phyloP scores from a whole-genome alignment of 2,329 filamentous ascomycete genomes.

The Stachybotrys elegans region DNA sequence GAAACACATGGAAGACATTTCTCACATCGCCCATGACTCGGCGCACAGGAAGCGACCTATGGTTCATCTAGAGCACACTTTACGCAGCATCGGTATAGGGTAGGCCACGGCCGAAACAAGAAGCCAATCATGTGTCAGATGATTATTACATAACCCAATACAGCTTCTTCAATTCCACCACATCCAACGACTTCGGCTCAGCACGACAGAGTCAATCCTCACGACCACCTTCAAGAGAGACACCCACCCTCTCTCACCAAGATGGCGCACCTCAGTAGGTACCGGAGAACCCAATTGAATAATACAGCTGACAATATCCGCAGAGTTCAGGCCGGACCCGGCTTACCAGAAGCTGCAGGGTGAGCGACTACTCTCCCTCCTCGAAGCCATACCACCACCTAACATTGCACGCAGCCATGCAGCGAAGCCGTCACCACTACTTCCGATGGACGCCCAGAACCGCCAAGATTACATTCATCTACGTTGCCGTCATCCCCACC shows the following conservation, averaged over 20 bases:
- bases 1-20: no score
- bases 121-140: not conserved
- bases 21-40: no score
- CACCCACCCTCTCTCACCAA: slow-evolving; percentile 19
- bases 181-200: not conserved
- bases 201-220: slow-evolving; percentile 14
- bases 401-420: slow-evolving; percentile 60
- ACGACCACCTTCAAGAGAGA: slow-evolving; percentile 15
- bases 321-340: slow-evolving; percentile 37
- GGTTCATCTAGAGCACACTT: no score
- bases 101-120: no score
- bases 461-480: slow-evolving; percentile 73
- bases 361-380: slow-evolving; percentile 21
- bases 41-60: no score
- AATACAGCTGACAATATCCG: slow-evolving; percentile 9
- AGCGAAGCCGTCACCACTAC: slow-evolving; percentile 81
- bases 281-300: not conserved
- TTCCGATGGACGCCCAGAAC: slow-evolving; percentile 90
- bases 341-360: slow-evolving; percentile 35
- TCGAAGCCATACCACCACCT: slow-evolving; percentile 13
- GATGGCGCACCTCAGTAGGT: slow-evolving; percentile 35
- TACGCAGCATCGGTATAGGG: no score
- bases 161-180: no score
- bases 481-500: slow-evolving; percentile 66
- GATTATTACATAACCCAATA: slow-evolving; percentile 11